Conservation (phyloP, 495 filamentous ascomycete species). For the Neurospora tetraspora region DNA sequence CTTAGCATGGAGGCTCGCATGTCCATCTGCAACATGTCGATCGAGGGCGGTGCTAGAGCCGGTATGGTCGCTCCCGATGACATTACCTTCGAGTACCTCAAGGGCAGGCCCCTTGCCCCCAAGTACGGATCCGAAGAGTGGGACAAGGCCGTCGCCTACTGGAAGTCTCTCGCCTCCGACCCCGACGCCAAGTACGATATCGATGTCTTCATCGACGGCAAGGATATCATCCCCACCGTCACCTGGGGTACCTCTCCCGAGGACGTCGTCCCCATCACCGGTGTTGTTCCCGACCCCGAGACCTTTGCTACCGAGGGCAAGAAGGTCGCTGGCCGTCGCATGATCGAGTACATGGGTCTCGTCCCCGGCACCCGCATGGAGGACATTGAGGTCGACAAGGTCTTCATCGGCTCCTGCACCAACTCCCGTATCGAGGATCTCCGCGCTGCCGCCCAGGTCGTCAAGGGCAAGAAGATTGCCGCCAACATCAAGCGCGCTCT, state of each 20-base stretch:
- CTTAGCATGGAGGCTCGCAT: constrained; percentile 97
- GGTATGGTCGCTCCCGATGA: constrained; percentile 96
- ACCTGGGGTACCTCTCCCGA: constrained; percentile 97
- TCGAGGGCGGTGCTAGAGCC: constrained; percentile 89
- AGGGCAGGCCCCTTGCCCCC: constrained; percentile 79
- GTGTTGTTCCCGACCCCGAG: constrained; percentile 78
- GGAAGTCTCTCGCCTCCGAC: constrained; percentile 79
- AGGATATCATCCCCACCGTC: constrained; percentile 86
- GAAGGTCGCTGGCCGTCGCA: constrained; percentile 65
- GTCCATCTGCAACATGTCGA: constrained; percentile 99
- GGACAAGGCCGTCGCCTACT: constrained; percentile 82
- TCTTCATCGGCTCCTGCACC: constrained; percentile 97
- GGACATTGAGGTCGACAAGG: constrained; percentile 83
- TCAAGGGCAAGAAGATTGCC: constrained; percentile 78
- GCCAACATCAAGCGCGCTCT: constrained; percentile 84
- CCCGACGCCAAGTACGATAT: constrained; percentile 75
- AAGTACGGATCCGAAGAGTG: constrained; percentile 75
- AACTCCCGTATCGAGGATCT: constrained; percentile 96
- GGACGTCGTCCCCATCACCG: constrained; percentile 89
- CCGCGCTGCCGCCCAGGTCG: constrained; percentile 72
- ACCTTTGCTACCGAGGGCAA: constrained; percentile 69
- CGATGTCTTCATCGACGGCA: constrained; percentile 78
- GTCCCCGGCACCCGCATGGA: constrained; percentile 77
- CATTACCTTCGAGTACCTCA: constrained; percentile 88
- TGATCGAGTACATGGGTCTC: constrained; percentile 95